Conservation (phyloP, 192 early-diverging fungal genomes). For the Coemansia sp. region DNA sequence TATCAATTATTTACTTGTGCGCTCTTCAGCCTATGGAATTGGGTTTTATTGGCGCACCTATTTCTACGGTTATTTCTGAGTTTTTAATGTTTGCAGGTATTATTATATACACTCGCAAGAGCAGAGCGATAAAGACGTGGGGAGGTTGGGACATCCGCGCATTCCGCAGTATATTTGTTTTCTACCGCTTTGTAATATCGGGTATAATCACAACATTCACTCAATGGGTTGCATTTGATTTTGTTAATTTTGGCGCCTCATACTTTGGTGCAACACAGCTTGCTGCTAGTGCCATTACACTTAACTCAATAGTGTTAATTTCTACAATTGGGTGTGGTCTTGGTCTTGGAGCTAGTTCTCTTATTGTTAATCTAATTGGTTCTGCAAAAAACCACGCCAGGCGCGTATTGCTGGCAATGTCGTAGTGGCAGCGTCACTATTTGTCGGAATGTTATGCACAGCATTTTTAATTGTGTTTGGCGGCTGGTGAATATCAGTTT, state of each 20-base stretch:
- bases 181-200: conserved; percentile 66
- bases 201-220: conserved; percentile 73
- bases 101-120: conserved; percentile 58
- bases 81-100: conserved; percentile 62
- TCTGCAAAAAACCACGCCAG: conserved; percentile 46
- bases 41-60: conserved; percentile 80
- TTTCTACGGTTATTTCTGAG: conserved; percentile 67
- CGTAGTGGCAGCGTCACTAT: conserved; percentile 55
- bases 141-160: conserved; percentile 71
- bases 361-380: conserved; percentile 69
- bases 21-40: conserved; percentile 55
- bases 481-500: conserved; percentile 35
- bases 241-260: conserved; percentile 68
- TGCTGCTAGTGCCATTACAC: conserved; percentile 70
- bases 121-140: conserved; percentile 67
- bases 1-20: conserved; percentile 74
- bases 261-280: conserved; percentile 66
- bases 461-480: not conserved
- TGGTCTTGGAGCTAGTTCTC: conserved; percentile 65
- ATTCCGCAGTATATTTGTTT: conserved; percentile 57
- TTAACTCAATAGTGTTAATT: conserved; percentile 65
- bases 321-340: conserved; percentile 67
- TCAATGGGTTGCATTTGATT: conserved; percentile 81
- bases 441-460: conserved; percentile 42
- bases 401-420: conserved; percentile 60